phyloP scores from a whole-genome alignment of 371 early-diverging fungal species.

The Dichotomocladium elegans region DNA sequence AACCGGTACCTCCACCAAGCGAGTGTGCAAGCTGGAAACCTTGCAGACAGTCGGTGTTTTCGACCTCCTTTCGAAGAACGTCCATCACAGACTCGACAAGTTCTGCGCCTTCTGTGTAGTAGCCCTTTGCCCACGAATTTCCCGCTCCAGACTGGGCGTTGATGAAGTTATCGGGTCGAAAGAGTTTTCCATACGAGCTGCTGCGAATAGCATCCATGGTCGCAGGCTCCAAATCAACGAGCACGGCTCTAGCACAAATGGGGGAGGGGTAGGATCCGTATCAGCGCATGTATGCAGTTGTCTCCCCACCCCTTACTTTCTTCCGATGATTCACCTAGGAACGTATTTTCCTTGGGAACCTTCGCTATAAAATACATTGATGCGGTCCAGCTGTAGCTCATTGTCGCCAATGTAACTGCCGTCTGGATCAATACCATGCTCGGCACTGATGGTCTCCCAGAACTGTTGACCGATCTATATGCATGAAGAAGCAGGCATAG shows the following conservation, averaged over 20 bases:
- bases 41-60: constrained; percentile 82
- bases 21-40: constrained; percentile 89
- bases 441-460: constrained; percentile 92
- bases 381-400: constrained; percentile 85
- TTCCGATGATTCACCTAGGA: constrained; percentile 68
- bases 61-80: constrained; percentile 82
- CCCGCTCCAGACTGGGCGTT: constrained; percentile 88
- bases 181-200: constrained; percentile 68
- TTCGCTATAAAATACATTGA: constrained; percentile 98
- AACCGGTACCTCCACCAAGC: constrained; percentile 88
- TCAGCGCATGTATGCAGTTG: no score
- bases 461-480: constrained; percentile 78
- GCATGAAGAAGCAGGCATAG: neutral
- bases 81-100: constrained; percentile 82
- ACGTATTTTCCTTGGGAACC: constrained; percentile 72
- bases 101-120: constrained; percentile 93
- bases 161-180: constrained; percentile 88
- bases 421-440: constrained; percentile 83
- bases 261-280: no score
- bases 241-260: constrained; percentile 81
- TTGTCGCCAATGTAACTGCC: constrained; percentile 82
- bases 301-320: constrained; percentile 18
- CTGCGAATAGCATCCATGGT: constrained; percentile 95
- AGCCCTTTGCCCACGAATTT: constrained; percentile 85
- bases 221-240: constrained; percentile 98